phyloP scores from a whole-genome alignment of 1,139 yeast genomes.

The Meyerozyma carpophila region DNA sequence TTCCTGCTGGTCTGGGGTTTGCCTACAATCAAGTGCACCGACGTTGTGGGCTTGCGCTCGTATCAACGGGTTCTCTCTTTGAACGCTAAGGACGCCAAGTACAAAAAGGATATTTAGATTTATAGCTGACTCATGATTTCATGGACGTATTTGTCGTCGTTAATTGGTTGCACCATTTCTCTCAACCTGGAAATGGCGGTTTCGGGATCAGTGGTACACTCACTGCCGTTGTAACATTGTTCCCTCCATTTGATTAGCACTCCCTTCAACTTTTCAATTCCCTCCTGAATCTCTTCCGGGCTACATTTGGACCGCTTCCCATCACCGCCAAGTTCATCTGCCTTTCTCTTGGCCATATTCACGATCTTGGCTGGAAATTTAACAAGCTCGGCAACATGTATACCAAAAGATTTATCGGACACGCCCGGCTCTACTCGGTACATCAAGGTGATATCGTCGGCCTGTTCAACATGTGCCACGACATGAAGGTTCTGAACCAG shows the following conservation, averaged over 20 bases:
- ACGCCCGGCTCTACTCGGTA: constrained; percentile 91
- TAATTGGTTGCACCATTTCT: constrained; percentile 23
- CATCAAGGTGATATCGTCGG: constrained; percentile 75
- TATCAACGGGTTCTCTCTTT: constrained; percentile 16
- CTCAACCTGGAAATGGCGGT: constrained; percentile 37
- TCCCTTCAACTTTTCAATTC: constrained; percentile 50
- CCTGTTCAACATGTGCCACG: constrained; percentile 75
- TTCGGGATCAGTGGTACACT: constrained; percentile 21
- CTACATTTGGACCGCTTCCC: constrained; percentile 49
- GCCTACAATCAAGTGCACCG: constrained; percentile 29
- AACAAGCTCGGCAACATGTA: constrained; percentile 94
- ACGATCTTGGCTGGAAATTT: constrained; percentile 86
- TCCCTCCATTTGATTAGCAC: constrained; percentile 60
- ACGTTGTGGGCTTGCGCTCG: constrained; percentile 23
- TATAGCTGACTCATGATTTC: constrained; percentile 30
- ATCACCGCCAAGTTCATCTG: constrained; percentile 66
- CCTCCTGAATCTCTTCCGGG: constrained; percentile 48
- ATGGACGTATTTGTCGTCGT: constrained; percentile 32
- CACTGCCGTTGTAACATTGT: constrained; percentile 36
- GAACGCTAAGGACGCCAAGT: constrained; percentile 14
- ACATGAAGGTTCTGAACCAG: constrained; percentile 79
- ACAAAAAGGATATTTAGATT: constrained; percentile 4
- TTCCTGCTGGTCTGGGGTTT: constrained; percentile 25
- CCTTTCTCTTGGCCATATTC: constrained; percentile 92
- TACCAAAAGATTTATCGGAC: constrained; percentile 93